Evolutionary conservation across 306 rosid species (phyloP).

Genomic region (Begonia fuchsioides): DNA sequence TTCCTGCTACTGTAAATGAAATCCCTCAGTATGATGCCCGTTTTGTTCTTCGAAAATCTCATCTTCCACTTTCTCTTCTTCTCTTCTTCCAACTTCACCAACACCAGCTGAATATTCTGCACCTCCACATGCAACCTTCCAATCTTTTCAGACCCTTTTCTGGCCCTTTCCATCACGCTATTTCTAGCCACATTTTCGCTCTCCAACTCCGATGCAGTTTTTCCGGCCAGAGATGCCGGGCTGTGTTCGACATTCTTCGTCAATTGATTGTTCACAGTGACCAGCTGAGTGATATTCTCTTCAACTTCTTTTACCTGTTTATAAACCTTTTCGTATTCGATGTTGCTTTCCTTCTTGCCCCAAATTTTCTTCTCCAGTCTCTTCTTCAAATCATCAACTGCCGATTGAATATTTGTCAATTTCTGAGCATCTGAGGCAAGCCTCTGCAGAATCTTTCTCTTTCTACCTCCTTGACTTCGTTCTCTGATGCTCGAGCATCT

Average conservation of each 20-base stretch:
- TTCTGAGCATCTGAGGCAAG: constrained; percentile 63
- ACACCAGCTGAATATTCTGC: constrained; percentile 58
- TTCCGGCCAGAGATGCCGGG: constrained; percentile 23
- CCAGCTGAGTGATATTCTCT: constrained; percentile 47
- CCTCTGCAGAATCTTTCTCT: constrained; percentile 59
- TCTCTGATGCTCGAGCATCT: constrained; percentile 27
- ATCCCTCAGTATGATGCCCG: constrained; percentile 59
- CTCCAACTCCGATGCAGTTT: constrained; percentile 30
- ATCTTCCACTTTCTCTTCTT: constrained; percentile 37
- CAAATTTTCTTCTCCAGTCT: constrained; percentile 43
- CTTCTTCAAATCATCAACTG: constrained; percentile 44
- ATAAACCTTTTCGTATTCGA: constrained; percentile 48
- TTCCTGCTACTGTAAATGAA: constrained; percentile 53
- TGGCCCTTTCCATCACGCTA: constrained; percentile 49
- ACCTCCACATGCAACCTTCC: constrained; percentile 77
- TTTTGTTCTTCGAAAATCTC: constrained; percentile 48
- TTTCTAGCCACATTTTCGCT: constrained; percentile 25
- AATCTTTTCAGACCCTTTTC: constrained; percentile 58
- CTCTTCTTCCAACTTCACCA: constrained; percentile 59
- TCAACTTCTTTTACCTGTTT: constrained; percentile 68
- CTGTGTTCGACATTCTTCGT: constrained; percentile 40
- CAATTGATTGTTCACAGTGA: constrained; percentile 37
- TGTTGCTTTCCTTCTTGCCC: constrained; percentile 25
- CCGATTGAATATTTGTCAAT: constrained; percentile 33
- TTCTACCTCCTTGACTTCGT: constrained; percentile 35